Percentiles rank a stretch among this genome's conserved stretches.
Evolutionary conservation across 192 early-diverging fungal species (phyloP).

Genomic region (Radiomyces spectabilis): DNA sequence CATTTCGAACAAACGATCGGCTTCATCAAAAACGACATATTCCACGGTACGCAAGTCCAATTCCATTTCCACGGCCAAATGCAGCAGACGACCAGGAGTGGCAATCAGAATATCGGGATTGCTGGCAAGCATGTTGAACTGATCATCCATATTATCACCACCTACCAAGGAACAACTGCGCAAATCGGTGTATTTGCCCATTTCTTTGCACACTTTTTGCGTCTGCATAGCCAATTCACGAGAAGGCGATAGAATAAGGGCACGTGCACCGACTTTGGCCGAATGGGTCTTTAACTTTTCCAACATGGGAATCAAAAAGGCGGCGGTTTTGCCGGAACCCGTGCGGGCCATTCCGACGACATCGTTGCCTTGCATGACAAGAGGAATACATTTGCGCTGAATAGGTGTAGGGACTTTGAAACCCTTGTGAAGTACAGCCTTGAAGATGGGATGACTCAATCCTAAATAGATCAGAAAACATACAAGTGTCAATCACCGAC

Average conservation of each 20-base stretch:
- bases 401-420: conserved; percentile 99
- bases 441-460: conserved; percentile 73
- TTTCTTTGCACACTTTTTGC: conserved; percentile 86
- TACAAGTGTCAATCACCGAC: background rate
- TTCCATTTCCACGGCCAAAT: conserved; percentile 87
- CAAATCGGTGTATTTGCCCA: conserved; percentile 90
- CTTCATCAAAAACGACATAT: conserved; percentile 97
- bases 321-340: conserved; percentile 93
- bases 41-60: conserved; percentile 83
- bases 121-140: conserved; percentile 85
- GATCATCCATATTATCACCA: conserved; percentile 95
- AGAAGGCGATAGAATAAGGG: conserved; percentile 84
- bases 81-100: conserved; percentile 78
- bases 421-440: conserved; percentile 85
- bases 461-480: conserved; percentile 33
- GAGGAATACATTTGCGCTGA: conserved; percentile 90
- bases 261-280: conserved; percentile 76
- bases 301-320: conserved; percentile 76
- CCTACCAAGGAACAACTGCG: conserved; percentile 85
- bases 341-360: conserved; percentile 98
- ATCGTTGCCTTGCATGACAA: conserved; percentile 86
- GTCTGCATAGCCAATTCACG: conserved; percentile 97
- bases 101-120: conserved; percentile 93
- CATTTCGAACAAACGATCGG: conserved; percentile 97
- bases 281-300: conserved; percentile 84